A percentile compares a stretch with the other conserved stretches of the same genome.
Conservation (phyloP, 371 early-diverging fungal species). For the Parasitella parasitica region DNA sequence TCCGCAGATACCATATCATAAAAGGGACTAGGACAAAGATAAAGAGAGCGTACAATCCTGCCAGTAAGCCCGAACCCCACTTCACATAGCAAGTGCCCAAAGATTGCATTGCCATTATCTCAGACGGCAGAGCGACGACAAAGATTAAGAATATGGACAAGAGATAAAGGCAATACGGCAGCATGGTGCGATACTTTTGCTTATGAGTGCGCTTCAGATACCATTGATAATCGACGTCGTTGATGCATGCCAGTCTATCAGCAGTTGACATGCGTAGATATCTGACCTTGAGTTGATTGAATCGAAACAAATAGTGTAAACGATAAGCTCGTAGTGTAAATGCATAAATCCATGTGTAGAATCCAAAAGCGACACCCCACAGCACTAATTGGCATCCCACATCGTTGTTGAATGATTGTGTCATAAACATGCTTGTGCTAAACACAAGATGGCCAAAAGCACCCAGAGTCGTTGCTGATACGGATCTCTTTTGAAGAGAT, state of each 20-base stretch:
- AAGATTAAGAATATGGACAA: constrained; percentile 17
- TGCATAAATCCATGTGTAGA: constrained; percentile 39
- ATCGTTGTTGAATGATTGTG: constrained; percentile 9
- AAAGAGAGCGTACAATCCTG: constrained; percentile 20
- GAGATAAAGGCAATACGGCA: constrained; percentile 10
- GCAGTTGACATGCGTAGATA: constrained; percentile 14
- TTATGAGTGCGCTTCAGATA: constrained; percentile 18
- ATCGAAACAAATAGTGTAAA: constrained; percentile 25
- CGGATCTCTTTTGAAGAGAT: constrained; percentile 27
- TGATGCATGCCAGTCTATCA: not conserved
- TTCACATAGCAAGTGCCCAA: constrained; percentile 6
- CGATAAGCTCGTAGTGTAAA: constrained; percentile 31
- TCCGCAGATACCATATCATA: constrained; percentile 21
- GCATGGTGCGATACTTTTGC: not conserved
- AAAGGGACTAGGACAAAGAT: constrained; percentile 25
- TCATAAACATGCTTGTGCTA: constrained; percentile 19
- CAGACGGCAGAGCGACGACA: constrained; percentile 8
- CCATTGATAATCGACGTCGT: constrained; percentile 31
- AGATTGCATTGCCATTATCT: constrained; percentile 4
- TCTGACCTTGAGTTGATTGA: constrained; percentile 28
- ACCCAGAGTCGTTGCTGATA: constrained; percentile 28
- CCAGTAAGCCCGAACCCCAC: constrained; percentile 19
- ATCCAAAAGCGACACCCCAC: constrained; percentile 33
- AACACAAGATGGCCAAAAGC: constrained; percentile 39
- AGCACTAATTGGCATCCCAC: constrained; percentile 27